Base-by-base conservation (phyloP, 78 protist species). In the Speleostelium caveatum region DNA sequence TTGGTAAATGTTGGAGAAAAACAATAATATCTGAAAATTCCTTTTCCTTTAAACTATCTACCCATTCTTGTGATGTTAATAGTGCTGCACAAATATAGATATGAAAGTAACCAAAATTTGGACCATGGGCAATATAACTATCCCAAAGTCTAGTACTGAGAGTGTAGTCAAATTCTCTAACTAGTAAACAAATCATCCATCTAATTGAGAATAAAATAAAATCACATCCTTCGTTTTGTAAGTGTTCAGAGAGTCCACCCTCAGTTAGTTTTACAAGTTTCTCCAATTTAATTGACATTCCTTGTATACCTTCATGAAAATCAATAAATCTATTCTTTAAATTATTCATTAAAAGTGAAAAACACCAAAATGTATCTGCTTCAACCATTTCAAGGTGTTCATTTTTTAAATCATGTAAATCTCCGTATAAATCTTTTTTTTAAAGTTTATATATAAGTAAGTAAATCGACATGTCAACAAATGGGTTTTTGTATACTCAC, bases 311-410 rank as follows among this genome's bases (percentile, higher is more conserved):
- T 17, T 83, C 91, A n/a, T 73, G 78, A 59, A 83, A 83, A 60
- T 83, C 75, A 6, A 83, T 83, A 59, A 83, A 83, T 39, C 91
- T 69, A 22, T 83, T 83, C 91, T 83, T 83, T 69, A 83, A 33
- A 33, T 83, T 83, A 45, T 83, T 83, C 91, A 83, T 83, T 36
- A 83, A 58, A 14, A 83, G 28, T 39, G 91, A 83, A 68, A 83
- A 69, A 83, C 91, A 83, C 91, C 91, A 83, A 59, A 83, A 83
- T 56, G 91, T 69, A 69, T 83, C 91, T 21, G 91, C 91, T 60
- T 83, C 91, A 21, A 83, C 79, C 42, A 59, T 83, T 28, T 83
- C 91, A n/a, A 83, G 32, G 19, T 59, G 67, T 60, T 83, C 91
- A 45, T 39, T 41, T 22, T 24, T 69, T 45, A 83, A 83, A 32